phyloP scores from a whole-genome alignment of 441 rosid genomes.

The Adansonia gregorii region DNA sequence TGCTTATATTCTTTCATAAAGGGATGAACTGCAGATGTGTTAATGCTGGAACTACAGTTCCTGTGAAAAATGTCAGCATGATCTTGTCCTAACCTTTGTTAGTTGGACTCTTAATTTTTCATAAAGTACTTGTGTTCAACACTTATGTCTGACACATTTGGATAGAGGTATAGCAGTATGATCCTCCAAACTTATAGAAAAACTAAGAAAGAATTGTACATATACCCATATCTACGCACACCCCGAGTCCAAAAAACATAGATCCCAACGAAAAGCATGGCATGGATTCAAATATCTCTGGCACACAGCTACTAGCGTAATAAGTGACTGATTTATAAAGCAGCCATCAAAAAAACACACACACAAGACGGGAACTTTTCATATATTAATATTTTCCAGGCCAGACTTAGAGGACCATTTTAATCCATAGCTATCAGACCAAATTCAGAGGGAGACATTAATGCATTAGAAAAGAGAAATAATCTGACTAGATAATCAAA shows the following conservation, averaged over 20 bases:
- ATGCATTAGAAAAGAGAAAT: not conserved
- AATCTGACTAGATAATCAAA: not conserved
- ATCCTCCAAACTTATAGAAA: not conserved
- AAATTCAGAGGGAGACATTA: not conserved
- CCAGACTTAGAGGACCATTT: not conserved
- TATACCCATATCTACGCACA: not conserved
- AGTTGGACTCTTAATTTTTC: not conserved
- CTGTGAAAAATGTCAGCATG: not conserved
- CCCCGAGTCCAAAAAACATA: not conserved
- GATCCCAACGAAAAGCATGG: not conserved
- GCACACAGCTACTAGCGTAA: not conserved
- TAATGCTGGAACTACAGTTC: not conserved
- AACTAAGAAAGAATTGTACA: not conserved
- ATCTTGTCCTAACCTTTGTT: not conserved
- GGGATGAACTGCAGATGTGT: not conserved
- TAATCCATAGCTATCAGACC: not conserved
- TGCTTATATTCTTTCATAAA: not conserved
- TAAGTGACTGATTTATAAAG: not conserved
- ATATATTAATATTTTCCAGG: not conserved
- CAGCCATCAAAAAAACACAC: not conserved
- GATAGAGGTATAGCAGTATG: not conserved
- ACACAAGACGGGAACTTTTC: not conserved
- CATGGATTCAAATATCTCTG: constrained; percentile 2
- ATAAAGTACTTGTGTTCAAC: not conserved
- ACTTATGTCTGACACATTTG: not conserved